phyloP scores from a whole-genome alignment of 2,329 filamentous ascomycete genomes.

The Stagonosporopsis tanaceti region DNA sequence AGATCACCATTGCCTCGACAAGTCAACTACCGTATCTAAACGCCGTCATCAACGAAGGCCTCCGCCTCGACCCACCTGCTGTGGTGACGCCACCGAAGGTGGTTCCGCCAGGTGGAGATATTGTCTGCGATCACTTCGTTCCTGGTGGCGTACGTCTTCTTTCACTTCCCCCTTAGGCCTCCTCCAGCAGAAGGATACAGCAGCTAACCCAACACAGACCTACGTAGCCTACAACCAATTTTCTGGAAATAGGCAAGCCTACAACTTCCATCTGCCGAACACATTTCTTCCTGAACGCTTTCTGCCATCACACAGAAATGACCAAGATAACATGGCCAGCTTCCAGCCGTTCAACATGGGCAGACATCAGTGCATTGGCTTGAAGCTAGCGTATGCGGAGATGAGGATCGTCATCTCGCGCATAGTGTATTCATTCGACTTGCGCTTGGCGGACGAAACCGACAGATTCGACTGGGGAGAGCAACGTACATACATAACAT shows the following conservation, averaged over 20 bases:
- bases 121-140: slow-evolving; percentile 33
- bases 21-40: slow-evolving; percentile 34
- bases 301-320: slow-evolving; percentile 23
- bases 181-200: neutral
- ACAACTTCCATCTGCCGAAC: slow-evolving; percentile 41
- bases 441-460: slow-evolving; percentile 17
- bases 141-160: slow-evolving; percentile 29
- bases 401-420: slow-evolving; percentile 51
- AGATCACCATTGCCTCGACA: slow-evolving; percentile 34
- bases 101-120: slow-evolving; percentile 33
- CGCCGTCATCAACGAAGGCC: slow-evolving; percentile 50
- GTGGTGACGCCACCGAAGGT: slow-evolving; percentile 30
- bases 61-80: slow-evolving; percentile 42
- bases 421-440: slow-evolving; percentile 52
- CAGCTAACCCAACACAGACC: slow-evolving; percentile 22
- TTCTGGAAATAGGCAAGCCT: slow-evolving; percentile 33
- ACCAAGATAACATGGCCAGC: slow-evolving; percentile 33
- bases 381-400: slow-evolving; percentile 41
- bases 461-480: slow-evolving; percentile 34
- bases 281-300: slow-evolving; percentile 49
- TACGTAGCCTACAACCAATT: slow-evolving; percentile 43
- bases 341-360: slow-evolving; percentile 41
- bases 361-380: slow-evolving; percentile 39
- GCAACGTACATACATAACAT: slow-evolving; percentile 34
- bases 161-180: neutral